Evolutionary conservation across 2,329 filamentous ascomycete genomes (phyloP).

Genomic region (Botryotinia narcissicola): DNA sequence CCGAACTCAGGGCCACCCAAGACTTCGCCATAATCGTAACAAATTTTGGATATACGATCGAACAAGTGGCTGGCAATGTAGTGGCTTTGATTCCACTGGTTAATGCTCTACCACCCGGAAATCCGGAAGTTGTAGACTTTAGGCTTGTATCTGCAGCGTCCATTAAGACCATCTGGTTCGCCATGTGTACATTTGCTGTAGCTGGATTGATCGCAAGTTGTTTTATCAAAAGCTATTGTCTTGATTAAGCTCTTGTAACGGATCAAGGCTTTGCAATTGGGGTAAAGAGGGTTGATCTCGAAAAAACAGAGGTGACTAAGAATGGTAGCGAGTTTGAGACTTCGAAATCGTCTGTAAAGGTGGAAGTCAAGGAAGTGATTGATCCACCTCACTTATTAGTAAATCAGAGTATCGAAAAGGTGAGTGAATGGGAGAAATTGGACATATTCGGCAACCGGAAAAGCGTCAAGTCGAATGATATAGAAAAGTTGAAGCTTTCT

Average conservation of each 20-base stretch:
- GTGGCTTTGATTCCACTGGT: background rate
- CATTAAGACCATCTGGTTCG: slow-evolving; percentile 52
- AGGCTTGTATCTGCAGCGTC: slow-evolving; percentile 49
- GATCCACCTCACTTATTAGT: background rate
- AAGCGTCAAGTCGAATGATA: background rate
- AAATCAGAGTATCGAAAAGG: background rate
- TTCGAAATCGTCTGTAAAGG: background rate
- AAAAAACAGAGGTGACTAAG: background rate
- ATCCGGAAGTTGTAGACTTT: background rate
- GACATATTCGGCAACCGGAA: background rate
- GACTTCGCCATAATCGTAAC: background rate
- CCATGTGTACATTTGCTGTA: slow-evolving; percentile 49
- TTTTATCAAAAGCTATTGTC: slow-evolving; percentile 46
- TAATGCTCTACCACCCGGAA: background rate
- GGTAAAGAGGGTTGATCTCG: background rate
- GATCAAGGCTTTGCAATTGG: slow-evolving; percentile 40
- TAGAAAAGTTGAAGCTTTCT: background rate
- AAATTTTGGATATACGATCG: background rate
- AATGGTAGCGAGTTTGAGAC: background rate
- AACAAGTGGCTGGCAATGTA: background rate
- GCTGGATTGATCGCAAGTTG: slow-evolving; percentile 48
- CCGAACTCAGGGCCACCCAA: background rate
- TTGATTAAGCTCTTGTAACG: slow-evolving; percentile 46
- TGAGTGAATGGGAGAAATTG: background rate
- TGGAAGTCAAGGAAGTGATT: background rate